Conservation (phyloP, 192 early-diverging fungal species). For the Backusella circina region DNA sequence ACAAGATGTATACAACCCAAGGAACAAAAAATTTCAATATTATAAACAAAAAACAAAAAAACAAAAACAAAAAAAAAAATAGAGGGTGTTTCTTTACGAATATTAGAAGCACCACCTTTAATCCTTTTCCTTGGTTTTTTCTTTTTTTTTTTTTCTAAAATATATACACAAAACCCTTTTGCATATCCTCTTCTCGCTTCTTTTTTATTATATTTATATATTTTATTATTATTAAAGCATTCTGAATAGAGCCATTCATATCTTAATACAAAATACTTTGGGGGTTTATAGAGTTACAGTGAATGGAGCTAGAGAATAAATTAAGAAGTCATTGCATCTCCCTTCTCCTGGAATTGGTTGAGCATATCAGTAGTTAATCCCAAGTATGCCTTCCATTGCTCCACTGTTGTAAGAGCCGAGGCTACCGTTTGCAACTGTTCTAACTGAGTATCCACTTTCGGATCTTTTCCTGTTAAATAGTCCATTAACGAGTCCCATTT, state of each 20-base stretch:
- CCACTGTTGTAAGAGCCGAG: background rate
- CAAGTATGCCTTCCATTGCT: constrained; percentile 1
- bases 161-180: background rate
- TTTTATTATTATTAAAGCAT: constrained; percentile 1
- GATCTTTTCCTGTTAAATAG: background rate
- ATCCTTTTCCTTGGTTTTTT: background rate
- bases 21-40: background rate
- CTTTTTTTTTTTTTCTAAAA: background rate
- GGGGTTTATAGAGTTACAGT: background rate
- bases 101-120: background rate
- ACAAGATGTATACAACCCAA: background rate
- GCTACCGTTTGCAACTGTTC: background rate
- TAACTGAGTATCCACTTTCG: background rate
- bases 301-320: background rate
- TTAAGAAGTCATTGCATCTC: background rate
- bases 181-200: background rate
- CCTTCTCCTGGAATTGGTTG: background rate
- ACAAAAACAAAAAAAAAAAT: background rate
- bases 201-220: background rate
- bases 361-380: background rate
- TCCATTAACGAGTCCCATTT: constrained; percentile 12
- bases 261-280: background rate
- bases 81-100: background rate
- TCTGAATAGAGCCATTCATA: background rate
- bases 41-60: no score